Evolutionary conservation across 2,329 filamentous ascomycete species (phyloP).

Genomic region (Ophiostoma perfectum): DNA sequence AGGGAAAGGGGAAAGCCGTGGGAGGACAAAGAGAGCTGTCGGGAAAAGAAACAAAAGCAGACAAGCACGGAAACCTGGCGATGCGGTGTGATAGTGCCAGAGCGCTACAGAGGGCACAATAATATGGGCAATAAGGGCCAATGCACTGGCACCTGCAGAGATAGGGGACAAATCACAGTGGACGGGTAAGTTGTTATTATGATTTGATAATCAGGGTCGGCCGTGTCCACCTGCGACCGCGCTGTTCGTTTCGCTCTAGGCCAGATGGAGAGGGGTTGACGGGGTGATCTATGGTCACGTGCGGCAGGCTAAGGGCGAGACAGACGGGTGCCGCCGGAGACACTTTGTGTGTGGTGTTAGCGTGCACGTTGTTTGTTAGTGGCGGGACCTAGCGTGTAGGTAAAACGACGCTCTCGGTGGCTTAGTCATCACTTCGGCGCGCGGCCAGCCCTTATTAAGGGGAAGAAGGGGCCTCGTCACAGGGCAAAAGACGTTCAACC

Average conservation of each 20-base stretch:
- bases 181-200: conserved; percentile 7
- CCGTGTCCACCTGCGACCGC: conserved; percentile 11
- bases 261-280: conserved; percentile 9
- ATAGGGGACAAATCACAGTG: conserved; percentile 6
- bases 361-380: conserved; percentile 8
- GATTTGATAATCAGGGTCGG: conserved; percentile 9
- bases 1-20: background rate
- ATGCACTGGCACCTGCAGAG: background rate
- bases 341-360: background rate
- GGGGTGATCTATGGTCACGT: background rate
- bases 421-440: background rate
- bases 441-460: background rate
- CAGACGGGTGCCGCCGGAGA: background rate
- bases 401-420: background rate
- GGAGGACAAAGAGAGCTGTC: conserved; percentile 5
- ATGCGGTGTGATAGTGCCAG: conserved; percentile 7
- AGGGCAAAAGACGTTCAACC: background rate
- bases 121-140: background rate
- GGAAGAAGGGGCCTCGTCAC: background rate
- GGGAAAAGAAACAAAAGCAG: conserved; percentile 3
- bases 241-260: conserved; percentile 1
- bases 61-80: background rate
- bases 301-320: background rate
- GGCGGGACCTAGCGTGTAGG: conserved; percentile 4
- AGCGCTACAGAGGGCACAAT: background rate